Percentiles rank a stretch among this genome's conserved stretches.
Conservation (phyloP, 2,329 filamentous ascomycete genomes). For the Diaporthe velutina region DNA sequence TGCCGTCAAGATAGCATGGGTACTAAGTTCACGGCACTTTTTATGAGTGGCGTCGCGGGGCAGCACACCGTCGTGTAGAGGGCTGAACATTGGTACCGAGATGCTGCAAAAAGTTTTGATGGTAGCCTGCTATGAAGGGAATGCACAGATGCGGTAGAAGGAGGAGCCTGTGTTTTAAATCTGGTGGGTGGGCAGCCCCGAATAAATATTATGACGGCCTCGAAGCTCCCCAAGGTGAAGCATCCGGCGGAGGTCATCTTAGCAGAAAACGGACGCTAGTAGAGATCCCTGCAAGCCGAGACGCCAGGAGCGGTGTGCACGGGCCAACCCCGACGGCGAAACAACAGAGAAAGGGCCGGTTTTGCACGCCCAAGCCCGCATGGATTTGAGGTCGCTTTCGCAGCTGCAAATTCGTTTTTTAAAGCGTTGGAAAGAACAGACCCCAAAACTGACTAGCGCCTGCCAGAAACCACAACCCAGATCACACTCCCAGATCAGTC, state of each 20-base stretch:
- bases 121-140: not conserved
- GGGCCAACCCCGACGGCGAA: constrained; percentile 7
- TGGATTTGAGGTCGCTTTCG: constrained; percentile 22
- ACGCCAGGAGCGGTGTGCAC: constrained; percentile 26
- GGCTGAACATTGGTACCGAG: not conserved
- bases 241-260: constrained; percentile 17
- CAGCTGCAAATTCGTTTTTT: constrained; percentile 34
- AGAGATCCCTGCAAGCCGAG: constrained; percentile 21
- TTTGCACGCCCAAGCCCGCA: constrained; percentile 27
- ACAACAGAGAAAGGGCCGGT: constrained; percentile 28
- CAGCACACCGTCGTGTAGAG: not conserved
- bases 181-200: not conserved
- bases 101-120: not conserved
- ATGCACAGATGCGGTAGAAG: not conserved
- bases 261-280: constrained; percentile 20
- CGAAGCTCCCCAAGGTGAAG: not conserved
- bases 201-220: not conserved
- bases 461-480: constrained; percentile 35
- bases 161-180: not conserved
- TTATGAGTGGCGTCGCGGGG: not conserved
- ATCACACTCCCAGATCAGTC: constrained; percentile 34
- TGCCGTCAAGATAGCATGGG: not conserved
- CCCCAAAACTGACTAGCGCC: constrained; percentile 42
- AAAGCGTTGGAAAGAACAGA: constrained; percentile 34
- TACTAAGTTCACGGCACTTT: not conserved